Base-by-base conservation (phyloP, 305 asterid species). In the Fraxinus platypoda region DNA sequence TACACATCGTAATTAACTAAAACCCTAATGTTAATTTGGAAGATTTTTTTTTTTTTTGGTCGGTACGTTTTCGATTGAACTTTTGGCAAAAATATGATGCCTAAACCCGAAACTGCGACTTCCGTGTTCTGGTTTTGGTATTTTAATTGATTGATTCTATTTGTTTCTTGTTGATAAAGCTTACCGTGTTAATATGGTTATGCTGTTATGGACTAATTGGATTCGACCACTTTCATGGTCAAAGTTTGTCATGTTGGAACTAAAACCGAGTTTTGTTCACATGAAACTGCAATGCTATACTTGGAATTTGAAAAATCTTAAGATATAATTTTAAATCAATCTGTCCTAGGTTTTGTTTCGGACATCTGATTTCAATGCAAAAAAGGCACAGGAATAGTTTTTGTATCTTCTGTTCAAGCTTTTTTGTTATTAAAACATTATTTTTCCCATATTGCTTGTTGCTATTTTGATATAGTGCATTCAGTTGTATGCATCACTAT, bases 41-140 rank as follows among this genome's bases (percentile, higher is more conserved):
- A 59, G 74, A 38, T 33, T 6, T 5, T 17, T 64, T 35, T 13
- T 8, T n/a, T 37, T 46, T 49, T 49, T 49, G 59, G 59, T 49
- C 59, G 59, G 19, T 49, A 49, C 19, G 21, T 49, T 49, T 12
- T 49, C 7, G 59, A 49, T 49, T 13, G 54, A 62, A 46, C 31
- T 82, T 81, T 43, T 28, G 25, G 71, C 59, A 70, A 71, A 57
- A 31, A 75, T 75, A 73, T 62, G 79, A 78, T 78, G 46, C 78
- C 37, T 43, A 38, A 62, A 70, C 75, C 41, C 13, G n/a, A 37
- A 37, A 17, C 8, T 37, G n/a, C 33, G 80, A 12, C 43, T 83
- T 78, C 77, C 21, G 75, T 83, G 76, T 75, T 80, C 57, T 49
- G 68, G 77, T 59, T 72, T 86, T 81, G 75, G 43, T 82, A 54